Evolutionary conservation across 768 basidiomycete genomes (phyloP), one percentile per base, ranked within the genome.

Genomic region (Leucocoprinus leucothites): DNA sequence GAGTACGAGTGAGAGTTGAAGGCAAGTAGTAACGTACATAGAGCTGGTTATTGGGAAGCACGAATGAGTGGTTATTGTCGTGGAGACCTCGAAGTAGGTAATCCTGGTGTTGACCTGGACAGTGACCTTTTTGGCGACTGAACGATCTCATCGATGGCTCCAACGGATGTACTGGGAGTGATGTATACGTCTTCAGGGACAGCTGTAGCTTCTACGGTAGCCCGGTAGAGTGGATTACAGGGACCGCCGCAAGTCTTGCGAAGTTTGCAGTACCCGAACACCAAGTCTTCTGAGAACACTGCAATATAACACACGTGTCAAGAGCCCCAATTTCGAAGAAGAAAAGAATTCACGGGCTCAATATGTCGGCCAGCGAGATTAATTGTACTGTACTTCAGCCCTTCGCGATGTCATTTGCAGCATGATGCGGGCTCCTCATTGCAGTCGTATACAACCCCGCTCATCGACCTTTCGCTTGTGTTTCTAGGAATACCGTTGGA

Each of bases 281-380:
- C 73, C 21, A 79, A 61, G 49, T 79, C 78, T 57, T 79, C 76
- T 0, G 76, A 76, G 59, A 79, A 79, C 78, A 79, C 76, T 76
- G 48, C 9, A n/a, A n/a, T 13, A 3, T 6, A 4, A 13, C 16
- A 13, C 7, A 25, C 45, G 9, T 19, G 18, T 3, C 21, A n/a
- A n/a, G n/a, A n/a, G n/a, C 36, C 8, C 26, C 4, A n/a, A 5
- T 31, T 18, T 31, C 31, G 16, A 9, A 14, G 11, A 25, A 44
- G 18, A 48, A 40, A 58, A 45, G 13, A 46, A 9, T 38, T 4
- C 11, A 38, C 38, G 16, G 9, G 19, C 1, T 38, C 31, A 75
- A 77, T 22, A 61, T 78, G 77, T 61, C 78, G 78, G 63, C 78
- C 78, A 8, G 76, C 70, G 44, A 78, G 78, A 21, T 71, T 69